A percentile compares a stretch with the other conserved stretches of the same genome.
These are phyloP conservation scores for Myxozyma sirexii DNA, from an alignment of 805 yeast species.

Conservation along the genomic window DNA sequence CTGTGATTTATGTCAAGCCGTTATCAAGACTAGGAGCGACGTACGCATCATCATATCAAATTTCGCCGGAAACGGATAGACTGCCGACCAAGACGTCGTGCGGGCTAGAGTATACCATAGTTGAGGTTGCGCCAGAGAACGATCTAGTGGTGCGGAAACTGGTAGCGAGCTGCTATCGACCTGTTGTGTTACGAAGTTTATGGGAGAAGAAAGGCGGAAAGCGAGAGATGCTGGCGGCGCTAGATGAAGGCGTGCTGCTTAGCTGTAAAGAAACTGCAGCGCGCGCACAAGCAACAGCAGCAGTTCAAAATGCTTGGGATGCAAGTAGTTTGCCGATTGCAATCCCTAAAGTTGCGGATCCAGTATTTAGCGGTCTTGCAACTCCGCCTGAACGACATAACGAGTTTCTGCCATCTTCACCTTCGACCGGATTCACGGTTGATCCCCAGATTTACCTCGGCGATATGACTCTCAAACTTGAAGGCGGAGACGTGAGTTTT, in stretches of 20 bases:
- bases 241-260: conserved; percentile 16
- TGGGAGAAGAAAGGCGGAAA: conserved; percentile 32
- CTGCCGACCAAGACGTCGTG: conserved; percentile 6
- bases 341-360: background rate
- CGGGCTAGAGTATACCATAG: conserved; percentile 25
- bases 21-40: conserved; percentile 23
- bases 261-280: background rate
- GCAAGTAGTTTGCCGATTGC: background rate
- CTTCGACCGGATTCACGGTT: background rate
- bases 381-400: background rate
- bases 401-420: background rate
- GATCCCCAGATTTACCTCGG: conserved; percentile 11
- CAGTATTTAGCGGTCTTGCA: background rate
- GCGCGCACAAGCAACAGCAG: background rate
- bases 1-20: conserved; percentile 17
- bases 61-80: background rate
- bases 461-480: conserved; percentile 22
- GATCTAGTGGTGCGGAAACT: conserved; percentile 30
- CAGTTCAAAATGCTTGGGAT: background rate
- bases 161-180: conserved; percentile 32
- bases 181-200: conserved; percentile 30
- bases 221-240: conserved; percentile 29
- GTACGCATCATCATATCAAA: background rate
- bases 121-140: conserved; percentile 28
- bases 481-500: conserved; percentile 24